Percentiles rank a stretch among this genome's conserved stretches.
phyloP scores from a whole-genome alignment of 208 protist genomes.

The Wallacemonas sp. region DNA sequence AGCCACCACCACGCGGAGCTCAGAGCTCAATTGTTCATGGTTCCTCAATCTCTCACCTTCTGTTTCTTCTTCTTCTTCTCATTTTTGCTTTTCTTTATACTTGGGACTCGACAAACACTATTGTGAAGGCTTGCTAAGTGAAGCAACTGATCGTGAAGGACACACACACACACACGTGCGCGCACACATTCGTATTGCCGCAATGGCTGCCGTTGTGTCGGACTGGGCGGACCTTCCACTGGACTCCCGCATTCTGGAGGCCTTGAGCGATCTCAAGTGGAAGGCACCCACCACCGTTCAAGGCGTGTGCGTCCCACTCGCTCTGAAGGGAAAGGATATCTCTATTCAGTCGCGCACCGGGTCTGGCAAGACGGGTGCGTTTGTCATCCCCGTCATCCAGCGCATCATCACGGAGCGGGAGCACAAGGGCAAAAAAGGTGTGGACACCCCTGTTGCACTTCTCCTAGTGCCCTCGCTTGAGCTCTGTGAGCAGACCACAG shows the following conservation, averaged over 20 bases:
- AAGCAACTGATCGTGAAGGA: too few species aligned
- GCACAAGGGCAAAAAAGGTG: conserved; percentile 28
- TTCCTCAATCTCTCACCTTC: not conserved
- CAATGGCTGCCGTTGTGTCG: conserved; percentile 16
- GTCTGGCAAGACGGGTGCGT: conserved; percentile 89
- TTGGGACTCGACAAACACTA: not conserved
- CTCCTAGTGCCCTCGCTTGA: conserved; percentile 96
- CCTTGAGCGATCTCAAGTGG: conserved; percentile 82
- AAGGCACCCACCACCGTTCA: conserved; percentile 93
- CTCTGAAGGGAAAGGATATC: conserved; percentile 90
- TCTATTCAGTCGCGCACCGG: conserved; percentile 88
- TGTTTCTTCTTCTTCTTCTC: conserved; percentile 4
- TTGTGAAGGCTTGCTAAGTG: too few species aligned
- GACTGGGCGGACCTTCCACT: conserved; percentile 82
- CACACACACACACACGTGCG: not conserved
- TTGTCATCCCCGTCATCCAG: conserved; percentile 86
- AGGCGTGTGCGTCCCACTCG: conserved; percentile 90
- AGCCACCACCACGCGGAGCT: too few species aligned
- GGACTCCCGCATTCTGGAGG: conserved; percentile 78
- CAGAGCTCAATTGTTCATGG: not conserved
- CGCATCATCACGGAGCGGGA: conserved; percentile 79
- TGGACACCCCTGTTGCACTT: conserved; percentile 77
- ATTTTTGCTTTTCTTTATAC: not conserved
- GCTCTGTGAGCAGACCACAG: conserved; percentile 93
- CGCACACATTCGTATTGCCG: not conserved